These are phyloP conservation scores for Ogataea nonfermentans DNA, from an alignment of 805 yeast genomes.

Conservation along the genomic window DNA sequence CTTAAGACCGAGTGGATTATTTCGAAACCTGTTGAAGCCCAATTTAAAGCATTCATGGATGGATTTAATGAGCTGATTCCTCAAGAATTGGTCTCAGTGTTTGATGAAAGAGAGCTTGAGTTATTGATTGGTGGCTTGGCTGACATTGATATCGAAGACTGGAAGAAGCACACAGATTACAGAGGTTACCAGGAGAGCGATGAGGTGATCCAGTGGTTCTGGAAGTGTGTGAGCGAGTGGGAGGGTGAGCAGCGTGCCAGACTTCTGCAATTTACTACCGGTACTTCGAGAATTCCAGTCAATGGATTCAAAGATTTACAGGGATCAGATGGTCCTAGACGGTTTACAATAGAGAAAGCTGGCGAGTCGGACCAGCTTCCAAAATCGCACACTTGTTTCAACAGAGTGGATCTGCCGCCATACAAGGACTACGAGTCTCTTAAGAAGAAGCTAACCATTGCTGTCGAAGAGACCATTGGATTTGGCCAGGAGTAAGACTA, in stretches of 20 bases:
- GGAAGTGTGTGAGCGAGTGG: constrained; percentile 93
- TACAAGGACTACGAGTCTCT: constrained; percentile 79
- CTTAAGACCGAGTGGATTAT: constrained; percentile 95
- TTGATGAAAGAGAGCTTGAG: constrained; percentile 97
- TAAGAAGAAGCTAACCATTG: constrained; percentile 88
- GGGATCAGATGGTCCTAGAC: constrained; percentile 98
- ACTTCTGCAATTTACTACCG: constrained; percentile 94
- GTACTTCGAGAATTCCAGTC: constrained; percentile 98
- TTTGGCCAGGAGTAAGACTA: constrained; percentile 84
- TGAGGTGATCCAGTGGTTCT: constrained; percentile 98
- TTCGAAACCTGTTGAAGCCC: constrained; percentile 88
- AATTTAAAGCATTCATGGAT: constrained; percentile 92
- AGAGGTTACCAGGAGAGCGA: constrained; percentile 96
- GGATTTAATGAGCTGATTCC: constrained; percentile 98
- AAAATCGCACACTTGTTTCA: constrained; percentile 97
- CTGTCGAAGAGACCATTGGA: constrained; percentile 98
- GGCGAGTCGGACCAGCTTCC: constrained; percentile 94
- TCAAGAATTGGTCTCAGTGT: constrained; percentile 92
- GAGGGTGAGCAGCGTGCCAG: constrained; percentile 96
- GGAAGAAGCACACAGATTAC: constrained; percentile 99
- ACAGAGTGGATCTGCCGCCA: constrained; percentile 97
- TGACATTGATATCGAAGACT: constrained; percentile 96
- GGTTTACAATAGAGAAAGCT: constrained; percentile 97
- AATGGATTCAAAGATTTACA: constrained; percentile 98
- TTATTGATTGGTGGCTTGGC: constrained; percentile 96